A percentile compares a stretch with the other conserved stretches of the same genome.
These are phyloP conservation scores for Phytopythium chamaehyphon DNA, from an alignment of 352 stramenopile species.

Conservation along the genomic window DNA sequence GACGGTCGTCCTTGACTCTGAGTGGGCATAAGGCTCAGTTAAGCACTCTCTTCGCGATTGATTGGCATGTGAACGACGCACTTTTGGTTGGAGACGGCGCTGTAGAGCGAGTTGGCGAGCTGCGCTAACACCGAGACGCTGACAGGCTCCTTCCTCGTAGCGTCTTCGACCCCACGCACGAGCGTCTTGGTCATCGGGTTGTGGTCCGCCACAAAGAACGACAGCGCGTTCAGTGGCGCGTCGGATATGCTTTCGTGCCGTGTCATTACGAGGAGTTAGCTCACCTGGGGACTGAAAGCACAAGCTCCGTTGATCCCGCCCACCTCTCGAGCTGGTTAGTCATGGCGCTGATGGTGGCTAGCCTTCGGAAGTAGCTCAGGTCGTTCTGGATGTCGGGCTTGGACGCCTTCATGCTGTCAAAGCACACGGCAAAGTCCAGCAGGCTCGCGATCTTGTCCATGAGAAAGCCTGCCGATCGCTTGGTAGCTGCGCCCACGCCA, in stretches of 20 bases:
- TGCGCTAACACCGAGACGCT: constrained; percentile 30
- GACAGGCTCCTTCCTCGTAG: constrained; percentile 29
- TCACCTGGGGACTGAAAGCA: neutral
- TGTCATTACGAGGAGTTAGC: neutral
- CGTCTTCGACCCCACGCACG: constrained; percentile 32
- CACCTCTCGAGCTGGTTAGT: constrained; percentile 48
- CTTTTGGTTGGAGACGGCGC: constrained; percentile 20
- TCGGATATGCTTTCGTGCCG: constrained; percentile 13
- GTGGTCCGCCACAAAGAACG: constrained; percentile 60
- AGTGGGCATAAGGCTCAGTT: too few species aligned
- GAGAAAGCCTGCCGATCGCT: constrained; percentile 32
- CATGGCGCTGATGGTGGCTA: constrained; percentile 30
- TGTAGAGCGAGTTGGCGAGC: constrained; percentile 44
- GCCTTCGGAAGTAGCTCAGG: constrained; percentile 51
- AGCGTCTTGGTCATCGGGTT: constrained; percentile 57
- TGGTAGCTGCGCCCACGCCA: constrained; percentile 18
- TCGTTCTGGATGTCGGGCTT: constrained; percentile 62
- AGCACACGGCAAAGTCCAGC: constrained; percentile 47
- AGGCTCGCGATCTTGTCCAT: constrained; percentile 54
- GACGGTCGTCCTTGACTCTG: constrained; percentile 25
- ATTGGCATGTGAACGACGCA: constrained; percentile 5
- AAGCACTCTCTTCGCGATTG: too few species aligned
- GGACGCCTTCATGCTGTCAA: constrained; percentile 48
- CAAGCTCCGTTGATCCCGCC: neutral
- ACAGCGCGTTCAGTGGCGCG: constrained; percentile 42